Evolutionary conservation across 2,329 filamentous ascomycete species (phyloP).

Genomic region (Tolypocladium guangdongense): DNA sequence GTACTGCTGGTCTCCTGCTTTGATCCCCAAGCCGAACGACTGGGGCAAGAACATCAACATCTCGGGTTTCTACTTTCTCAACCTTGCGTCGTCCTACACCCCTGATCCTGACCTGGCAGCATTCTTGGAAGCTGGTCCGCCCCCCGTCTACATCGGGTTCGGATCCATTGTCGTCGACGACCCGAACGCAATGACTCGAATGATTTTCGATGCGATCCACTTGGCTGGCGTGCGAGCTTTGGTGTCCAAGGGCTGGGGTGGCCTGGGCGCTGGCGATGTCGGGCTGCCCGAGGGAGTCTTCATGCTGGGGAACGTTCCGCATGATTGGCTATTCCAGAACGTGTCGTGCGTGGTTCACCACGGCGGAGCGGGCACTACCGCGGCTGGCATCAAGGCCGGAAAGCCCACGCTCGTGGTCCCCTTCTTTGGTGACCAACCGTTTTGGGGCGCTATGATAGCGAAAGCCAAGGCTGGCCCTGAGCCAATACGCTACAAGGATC

Average conservation of each 20-base stretch:
- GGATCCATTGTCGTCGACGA: constrained; percentile 75
- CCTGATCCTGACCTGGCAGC: constrained; percentile 53
- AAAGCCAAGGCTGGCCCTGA: constrained; percentile 60
- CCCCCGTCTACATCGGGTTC: constrained; percentile 74
- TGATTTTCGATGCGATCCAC: constrained; percentile 61
- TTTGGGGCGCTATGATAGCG: constrained; percentile 71
- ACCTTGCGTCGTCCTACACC: constrained; percentile 53
- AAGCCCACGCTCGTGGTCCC: constrained; percentile 75
- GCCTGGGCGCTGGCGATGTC: constrained; percentile 61
- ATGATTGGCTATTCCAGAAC: constrained; percentile 79
- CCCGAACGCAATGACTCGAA: constrained; percentile 56
- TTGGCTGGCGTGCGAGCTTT: constrained; percentile 62
- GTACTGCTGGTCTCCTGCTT: constrained; percentile 76
- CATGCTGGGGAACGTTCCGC: constrained; percentile 76
- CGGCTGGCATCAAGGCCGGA: constrained; percentile 71
- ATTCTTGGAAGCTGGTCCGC: constrained; percentile 57
- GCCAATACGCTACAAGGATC: constrained; percentile 56
- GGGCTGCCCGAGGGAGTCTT: constrained; percentile 66
- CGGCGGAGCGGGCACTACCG: constrained; percentile 79
- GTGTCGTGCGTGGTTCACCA: constrained; percentile 81
- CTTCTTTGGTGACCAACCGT: constrained; percentile 79
- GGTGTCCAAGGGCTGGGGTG: constrained; percentile 83
- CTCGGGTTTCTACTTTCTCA: constrained; percentile 67
- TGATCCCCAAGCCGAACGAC: constrained; percentile 70
- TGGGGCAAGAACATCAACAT: constrained; percentile 64